These are phyloP conservation scores for Evansstolkia leycettana DNA, from an alignment of 495 filamentous ascomycete species.

Conservation along the genomic window DNA sequence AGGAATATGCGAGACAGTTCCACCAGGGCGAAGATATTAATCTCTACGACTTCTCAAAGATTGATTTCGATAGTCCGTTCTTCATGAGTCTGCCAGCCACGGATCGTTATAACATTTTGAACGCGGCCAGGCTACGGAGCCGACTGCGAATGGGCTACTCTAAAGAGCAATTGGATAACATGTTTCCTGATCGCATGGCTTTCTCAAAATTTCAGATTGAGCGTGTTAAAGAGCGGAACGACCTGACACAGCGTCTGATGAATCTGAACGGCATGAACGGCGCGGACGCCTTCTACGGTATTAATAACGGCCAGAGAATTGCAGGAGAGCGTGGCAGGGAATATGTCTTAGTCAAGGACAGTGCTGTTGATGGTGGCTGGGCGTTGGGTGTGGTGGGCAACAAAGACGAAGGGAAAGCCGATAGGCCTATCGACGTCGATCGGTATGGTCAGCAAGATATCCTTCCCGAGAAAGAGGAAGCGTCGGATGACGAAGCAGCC, in stretches of 20 bases:
- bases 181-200: constrained; percentile 98
- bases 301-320: constrained; percentile 53
- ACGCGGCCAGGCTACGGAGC: constrained; percentile 78
- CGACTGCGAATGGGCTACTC: constrained; percentile 88
- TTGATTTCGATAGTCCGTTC: constrained; percentile 90
- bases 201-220: constrained; percentile 96
- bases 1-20: constrained; percentile 87
- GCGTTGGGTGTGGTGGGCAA: constrained; percentile 86
- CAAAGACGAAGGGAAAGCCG: constrained; percentile 58
- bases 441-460: constrained; percentile 38
- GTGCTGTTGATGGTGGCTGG: constrained; percentile 93
- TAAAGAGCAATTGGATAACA: constrained; percentile 86
- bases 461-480: constrained; percentile 37
- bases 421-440: constrained; percentile 87
- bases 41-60: constrained; percentile 96
- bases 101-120: constrained; percentile 94
- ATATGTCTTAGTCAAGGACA: constrained; percentile 93
- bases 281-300: constrained; percentile 49
- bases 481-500: constrained; percentile 50
- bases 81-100: constrained; percentile 80
- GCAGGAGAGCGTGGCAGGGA: constrained; percentile 85
- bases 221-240: constrained; percentile 78
- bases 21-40: constrained; percentile 91
- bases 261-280: constrained; percentile 82
- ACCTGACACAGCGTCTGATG: constrained; percentile 94